Conservation (phyloP, 2,329 filamentous ascomycete genomes). For the Alternaria atra region DNA sequence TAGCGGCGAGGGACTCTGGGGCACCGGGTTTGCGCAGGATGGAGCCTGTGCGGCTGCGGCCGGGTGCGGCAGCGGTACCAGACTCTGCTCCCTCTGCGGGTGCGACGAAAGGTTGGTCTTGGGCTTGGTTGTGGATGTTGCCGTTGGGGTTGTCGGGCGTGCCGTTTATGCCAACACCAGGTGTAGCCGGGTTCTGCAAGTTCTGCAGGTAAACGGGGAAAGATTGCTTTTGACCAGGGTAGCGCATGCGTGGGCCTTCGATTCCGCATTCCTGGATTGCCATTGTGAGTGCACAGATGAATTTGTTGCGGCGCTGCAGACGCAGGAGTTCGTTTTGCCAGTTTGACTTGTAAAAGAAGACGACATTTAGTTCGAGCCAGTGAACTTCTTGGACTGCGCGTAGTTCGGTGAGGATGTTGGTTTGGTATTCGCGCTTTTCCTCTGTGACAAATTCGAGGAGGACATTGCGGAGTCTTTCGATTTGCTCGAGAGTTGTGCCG, state of each 20-base stretch:
- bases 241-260: conserved; percentile 79
- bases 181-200: conserved; percentile 56
- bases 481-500: conserved; percentile 82
- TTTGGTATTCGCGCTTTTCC: conserved; percentile 90
- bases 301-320: conserved; percentile 90
- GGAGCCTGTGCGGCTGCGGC: conserved; percentile 54
- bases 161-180: conserved; percentile 53
- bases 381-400: conserved; percentile 82
- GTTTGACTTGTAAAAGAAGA: conserved; percentile 98
- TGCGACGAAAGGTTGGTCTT: conserved; percentile 56
- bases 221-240: conserved; percentile 72
- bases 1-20: conserved; percentile 65
- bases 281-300: conserved; percentile 89
- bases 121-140: conserved; percentile 44
- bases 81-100: conserved; percentile 34
- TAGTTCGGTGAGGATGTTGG: conserved; percentile 86
- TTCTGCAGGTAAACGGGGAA: conserved; percentile 72
- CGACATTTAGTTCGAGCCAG: conserved; percentile 85
- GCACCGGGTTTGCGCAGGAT: conserved; percentile 65
- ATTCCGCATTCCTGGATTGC: conserved; percentile 85
- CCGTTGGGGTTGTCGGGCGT: conserved; percentile 57
- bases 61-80: conserved; percentile 5
- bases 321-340: conserved; percentile 95
- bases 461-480: conserved; percentile 80
- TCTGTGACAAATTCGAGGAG: conserved; percentile 83